Evolutionary conservation across 1,284 basidiomycete species (phyloP).

Genomic region (Coriolopsis trogii): DNA sequence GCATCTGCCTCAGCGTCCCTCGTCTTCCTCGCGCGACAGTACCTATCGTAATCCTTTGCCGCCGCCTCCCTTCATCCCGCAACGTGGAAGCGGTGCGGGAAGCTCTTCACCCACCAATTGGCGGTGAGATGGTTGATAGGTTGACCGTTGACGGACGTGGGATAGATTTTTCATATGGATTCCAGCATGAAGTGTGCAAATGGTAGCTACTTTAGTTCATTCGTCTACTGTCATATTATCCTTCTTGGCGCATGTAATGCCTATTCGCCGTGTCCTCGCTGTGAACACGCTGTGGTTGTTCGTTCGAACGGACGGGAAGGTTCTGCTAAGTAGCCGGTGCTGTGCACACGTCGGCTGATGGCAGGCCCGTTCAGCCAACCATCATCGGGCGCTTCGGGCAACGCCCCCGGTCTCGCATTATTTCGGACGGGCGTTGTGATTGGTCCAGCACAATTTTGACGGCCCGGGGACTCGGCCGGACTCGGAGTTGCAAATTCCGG

Average conservation of each 20-base stretch:
- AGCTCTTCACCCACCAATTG: slow-evolving; percentile 25
- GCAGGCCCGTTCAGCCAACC: slow-evolving; percentile 7
- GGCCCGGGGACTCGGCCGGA: slow-evolving; percentile 22
- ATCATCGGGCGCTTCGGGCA: slow-evolving; percentile 6
- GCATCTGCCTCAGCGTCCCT: slow-evolving; percentile 11
- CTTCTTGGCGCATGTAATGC: slow-evolving; percentile 13
- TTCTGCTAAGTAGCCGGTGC: no score
- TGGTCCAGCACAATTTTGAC: slow-evolving; percentile 22
- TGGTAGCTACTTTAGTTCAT: no score
- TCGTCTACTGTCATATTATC: no score
- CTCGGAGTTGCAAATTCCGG: slow-evolving; percentile 29
- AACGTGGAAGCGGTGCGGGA: slow-evolving; percentile 18
- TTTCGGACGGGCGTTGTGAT: slow-evolving; percentile 11
- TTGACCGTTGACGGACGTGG: slow-evolving; percentile 13
- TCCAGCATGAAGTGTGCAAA: slow-evolving; percentile 13
- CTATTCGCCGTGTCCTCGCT: neutral
- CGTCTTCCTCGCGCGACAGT: slow-evolving; percentile 13
- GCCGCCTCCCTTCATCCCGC: slow-evolving; percentile 16
- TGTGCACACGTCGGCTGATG: neutral
- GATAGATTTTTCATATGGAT: slow-evolving; percentile 14
- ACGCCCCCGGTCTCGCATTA: neutral
- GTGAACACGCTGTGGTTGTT: neutral
- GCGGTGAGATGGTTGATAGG: slow-evolving; percentile 20
- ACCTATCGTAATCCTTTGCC: slow-evolving; percentile 14
- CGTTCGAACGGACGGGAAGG: no score